Evolutionary conservation across 345 rosid genomes (phyloP), one percentile per base, ranked within the genome.

Genomic region (Gossypium herbaceum): DNA sequence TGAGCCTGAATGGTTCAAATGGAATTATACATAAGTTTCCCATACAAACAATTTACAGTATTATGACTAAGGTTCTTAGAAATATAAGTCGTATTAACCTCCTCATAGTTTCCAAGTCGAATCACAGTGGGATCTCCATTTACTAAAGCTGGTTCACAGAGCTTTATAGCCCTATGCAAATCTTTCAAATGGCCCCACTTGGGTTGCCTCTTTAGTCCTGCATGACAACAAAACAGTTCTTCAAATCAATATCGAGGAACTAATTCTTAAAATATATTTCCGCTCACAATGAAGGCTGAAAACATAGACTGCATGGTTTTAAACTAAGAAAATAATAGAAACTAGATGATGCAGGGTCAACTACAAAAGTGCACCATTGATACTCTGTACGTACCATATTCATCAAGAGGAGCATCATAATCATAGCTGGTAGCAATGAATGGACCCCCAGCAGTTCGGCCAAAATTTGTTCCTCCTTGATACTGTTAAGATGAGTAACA

Each of bases 161-260:
- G 82, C 78, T 92, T 95, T 56, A 95, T 87, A 2, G 99, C 99
- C 80, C 94, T 81, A 77, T 96, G 99, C 82, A 96, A 80, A 87
- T 96, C 98, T 86, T 96, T 96, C 85, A 93, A 84, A 83, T 96
- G 99, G 44, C 99, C 99, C 99, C 99, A 96, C 82, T 96, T 96
- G 4, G 99, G 98, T 75, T 92, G 85, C 90, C 99, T 93, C 77
- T 85, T n/a, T 27, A 96, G 86, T 73, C 99, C 99, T 95, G 84
- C 39, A 74, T 68, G 65, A 25, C 71, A 80, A 58, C 41, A 52
- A 50, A 56, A 22, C 2, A 12, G n/a, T 50, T 43, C 74, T 66
- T 71, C 55, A 74, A 15, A 64, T 57, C 51, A 47, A 70, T 29
- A 56, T 69, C 65, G 56, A 11, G 9, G 29, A 51, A 62, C 47